Evolutionary conservation across 306 rosid species (phyloP), one percentile per base, ranked within the genome.

Genomic region (Carpinus viminea): DNA sequence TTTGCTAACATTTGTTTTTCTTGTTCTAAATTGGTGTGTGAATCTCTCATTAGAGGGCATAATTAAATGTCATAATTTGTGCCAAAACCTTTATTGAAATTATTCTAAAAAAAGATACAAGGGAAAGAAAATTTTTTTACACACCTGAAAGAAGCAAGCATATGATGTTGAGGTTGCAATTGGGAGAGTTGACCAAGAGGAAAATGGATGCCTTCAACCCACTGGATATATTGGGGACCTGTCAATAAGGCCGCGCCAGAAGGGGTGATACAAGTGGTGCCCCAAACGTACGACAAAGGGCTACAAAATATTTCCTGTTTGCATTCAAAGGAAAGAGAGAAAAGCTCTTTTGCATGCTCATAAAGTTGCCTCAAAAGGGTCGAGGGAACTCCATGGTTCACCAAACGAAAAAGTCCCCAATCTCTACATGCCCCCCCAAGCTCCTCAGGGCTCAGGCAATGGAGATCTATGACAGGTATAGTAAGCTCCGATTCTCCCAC

Each of bases 331-430:
- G 91, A 5, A 31, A 85, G 59, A 31, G 85, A 75, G 38, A 90
- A 90, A 0, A 90, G 38, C 81, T 53, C 17, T 60, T 72, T 83
- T 20, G 88, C 78, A 20, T 61, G 16, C 15, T 80, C 87, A 11
- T 80, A 82, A 28, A 90, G 84, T 24, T 84, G 78, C 16, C 76
- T 70, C 82, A 90, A 48, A 41, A 92, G 86, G 13, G 83, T 81
- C 28, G 71, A 21, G n/a, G 97, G 97, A 77, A 92, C 65, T 1
- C 86, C 97, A 66, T 92, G 97, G 83, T 88, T 88, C 8, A 90
- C 86, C 93, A 92, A 80, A 72, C 95, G 94, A 57, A 92, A 88
- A 11, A 81, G 4, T 4, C 97, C 97, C 95, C 95, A 92, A 45
- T 83, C 74, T 74, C 81, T 78, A 75, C 95, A 92, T 48, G 90